These are phyloP conservation scores for Heliocybe sulcata DNA, from an alignment of 1,284 basidiomycete species.

Conservation along the genomic window DNA sequence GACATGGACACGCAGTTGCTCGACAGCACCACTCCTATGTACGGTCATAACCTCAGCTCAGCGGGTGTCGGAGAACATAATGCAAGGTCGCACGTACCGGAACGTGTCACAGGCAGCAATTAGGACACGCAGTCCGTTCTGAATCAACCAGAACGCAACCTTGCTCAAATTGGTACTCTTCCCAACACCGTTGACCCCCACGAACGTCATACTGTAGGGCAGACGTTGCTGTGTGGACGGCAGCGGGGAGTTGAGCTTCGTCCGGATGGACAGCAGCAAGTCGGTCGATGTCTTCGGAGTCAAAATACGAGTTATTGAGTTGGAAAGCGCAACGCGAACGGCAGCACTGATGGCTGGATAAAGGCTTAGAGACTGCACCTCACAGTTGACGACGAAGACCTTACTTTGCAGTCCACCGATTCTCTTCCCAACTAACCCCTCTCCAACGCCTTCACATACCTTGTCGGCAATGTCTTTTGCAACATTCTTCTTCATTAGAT, in stretches of 20 bases:
- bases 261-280: constrained; percentile 76
- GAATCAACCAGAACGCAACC: constrained; percentile 98
- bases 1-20: constrained; percentile 96
- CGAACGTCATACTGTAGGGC: constrained; percentile 94
- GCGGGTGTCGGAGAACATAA: background rate
- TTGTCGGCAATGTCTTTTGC: constrained; percentile 93
- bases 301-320: constrained; percentile 86
- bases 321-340: constrained; percentile 79
- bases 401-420: constrained; percentile 81
- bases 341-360: constrained; percentile 73
- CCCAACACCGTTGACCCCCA: constrained; percentile 99
- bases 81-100: constrained; percentile 43
- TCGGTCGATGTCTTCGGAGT: constrained; percentile 98
- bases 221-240: constrained; percentile 67
- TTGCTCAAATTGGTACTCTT: constrained; percentile 98
- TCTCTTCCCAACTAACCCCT: constrained; percentile 86
- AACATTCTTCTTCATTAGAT: constrained; percentile 98
- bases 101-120: constrained; percentile 99
- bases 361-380: constrained; percentile 9
- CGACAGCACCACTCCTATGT: constrained; percentile 86
- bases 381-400: constrained; percentile 16
- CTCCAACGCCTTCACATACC: constrained; percentile 89
- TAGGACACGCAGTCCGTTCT: constrained; percentile 88
- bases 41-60: constrained; percentile 6
- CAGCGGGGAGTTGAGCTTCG: constrained; percentile 63